A percentile compares a stretch with the other conserved stretches of the same genome.
phyloP scores from a whole-genome alignment of 1,284 basidiomycete species.

The Papiliotrema fonsecae region DNA sequence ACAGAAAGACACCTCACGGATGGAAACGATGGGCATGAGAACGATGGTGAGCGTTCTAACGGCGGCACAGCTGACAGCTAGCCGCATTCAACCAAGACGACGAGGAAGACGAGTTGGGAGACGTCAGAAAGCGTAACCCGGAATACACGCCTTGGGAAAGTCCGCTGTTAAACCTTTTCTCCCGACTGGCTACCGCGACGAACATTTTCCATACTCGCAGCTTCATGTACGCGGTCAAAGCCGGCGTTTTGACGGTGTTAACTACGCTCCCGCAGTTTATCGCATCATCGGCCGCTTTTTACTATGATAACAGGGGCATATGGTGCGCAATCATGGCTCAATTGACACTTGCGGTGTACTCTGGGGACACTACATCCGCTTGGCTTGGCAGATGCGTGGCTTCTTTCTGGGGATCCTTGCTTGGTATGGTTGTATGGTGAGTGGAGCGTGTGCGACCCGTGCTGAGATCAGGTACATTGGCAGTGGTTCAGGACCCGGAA shows the following conservation, averaged over 20 bases:
- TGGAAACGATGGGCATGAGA: slow-evolving; percentile 28
- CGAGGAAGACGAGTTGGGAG: slow-evolving; percentile 27
- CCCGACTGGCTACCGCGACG: slow-evolving; percentile 20
- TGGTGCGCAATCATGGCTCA: slow-evolving; percentile 43
- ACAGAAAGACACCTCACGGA: slow-evolving; percentile 21
- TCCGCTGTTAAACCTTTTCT: slow-evolving; percentile 31
- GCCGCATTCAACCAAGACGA: slow-evolving; percentile 23
- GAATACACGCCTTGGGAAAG: slow-evolving; percentile 44
- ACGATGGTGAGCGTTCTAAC: slow-evolving; percentile 19
- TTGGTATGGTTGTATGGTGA: slow-evolving; percentile 54
- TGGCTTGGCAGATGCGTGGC: slow-evolving; percentile 60
- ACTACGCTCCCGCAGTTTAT: slow-evolving; percentile 41
- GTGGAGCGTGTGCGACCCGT: slow-evolving; percentile 57
- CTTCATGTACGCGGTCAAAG: slow-evolving; percentile 70
- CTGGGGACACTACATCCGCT: slow-evolving; percentile 68
- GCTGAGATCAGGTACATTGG: slow-evolving; percentile 62
- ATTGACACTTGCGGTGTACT: slow-evolving; percentile 30
- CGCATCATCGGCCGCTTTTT: slow-evolving; percentile 36
- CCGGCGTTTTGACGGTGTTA: slow-evolving; percentile 61
- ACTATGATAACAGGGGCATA: slow-evolving; percentile 42
- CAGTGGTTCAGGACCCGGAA: slow-evolving; percentile 60
- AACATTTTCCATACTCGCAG: slow-evolving; percentile 41
- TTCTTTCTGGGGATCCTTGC: slow-evolving; percentile 64
- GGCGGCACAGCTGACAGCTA: background rate
- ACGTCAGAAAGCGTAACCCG: slow-evolving; percentile 41